Evolutionary conservation across 2,329 filamentous ascomycete genomes (phyloP), one percentile per base, ranked within the genome.

Genomic region (Ustulina deusta): DNA sequence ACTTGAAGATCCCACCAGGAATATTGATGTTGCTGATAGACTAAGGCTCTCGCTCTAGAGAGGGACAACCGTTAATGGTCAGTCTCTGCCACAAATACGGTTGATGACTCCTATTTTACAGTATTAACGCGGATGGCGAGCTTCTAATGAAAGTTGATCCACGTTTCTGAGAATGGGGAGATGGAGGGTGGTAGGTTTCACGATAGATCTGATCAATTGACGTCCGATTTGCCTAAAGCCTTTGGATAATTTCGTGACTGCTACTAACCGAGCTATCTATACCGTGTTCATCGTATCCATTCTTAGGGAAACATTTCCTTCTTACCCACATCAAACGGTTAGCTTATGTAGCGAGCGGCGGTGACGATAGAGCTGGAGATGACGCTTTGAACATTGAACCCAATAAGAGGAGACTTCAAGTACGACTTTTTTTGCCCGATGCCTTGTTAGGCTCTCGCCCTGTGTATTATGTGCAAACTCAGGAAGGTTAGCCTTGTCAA

Each of bases 181-280:
- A 65, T 64, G 61, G 61, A 66, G 62, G 63, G 66, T 63, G 61
- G 48, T 72, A 72, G 63, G 63, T 73, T 71, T 74, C 57, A 73
- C 63, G 71, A 78, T 78, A 78, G 77, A 78, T 74, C 55, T 71
- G 71, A 74, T 69, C 73, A 76, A 77, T 74, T 72, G 70, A 74
- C 57, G 62, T 67, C 60, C 67, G 63, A 62, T 63, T 71, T 74
- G 42, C 65, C 58, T 20, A 10, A 40, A 15, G 27, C 15, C 42
- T 2, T 11, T 40, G 11, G 3, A 51, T 46, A 6, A 1, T 52
- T 27, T 46, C n/a, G 13, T 44, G 32, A 49, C 9, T 63, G 32
- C n/a, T 3, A 27, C 20, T 25, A 25, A 11, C 34, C 6, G 6
- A 36, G 13, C 20, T 38, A 7, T 40, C 6, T 9, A 17, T 9